Evolutionary conservation across 1,284 basidiomycete species (phyloP).

Genomic region (Rhodotorula sp.): DNA sequence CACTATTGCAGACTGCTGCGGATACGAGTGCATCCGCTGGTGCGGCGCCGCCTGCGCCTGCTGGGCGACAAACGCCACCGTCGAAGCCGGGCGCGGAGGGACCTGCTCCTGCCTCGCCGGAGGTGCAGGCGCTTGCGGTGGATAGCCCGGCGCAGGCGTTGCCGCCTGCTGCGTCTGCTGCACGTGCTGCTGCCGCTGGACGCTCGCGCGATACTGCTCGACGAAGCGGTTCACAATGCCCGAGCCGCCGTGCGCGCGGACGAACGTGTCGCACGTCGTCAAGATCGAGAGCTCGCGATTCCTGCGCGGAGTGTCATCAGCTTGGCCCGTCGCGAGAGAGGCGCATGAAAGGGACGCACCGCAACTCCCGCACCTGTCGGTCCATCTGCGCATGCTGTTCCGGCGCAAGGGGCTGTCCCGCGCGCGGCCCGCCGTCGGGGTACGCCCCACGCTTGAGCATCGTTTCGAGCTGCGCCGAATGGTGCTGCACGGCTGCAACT

Average conservation of each 20-base stretch:
- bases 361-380: no score
- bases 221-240: neutral
- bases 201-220: neutral
- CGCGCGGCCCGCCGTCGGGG: neutral
- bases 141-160: no score
- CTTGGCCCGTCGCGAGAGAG: no score
- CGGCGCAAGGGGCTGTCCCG: neutral
- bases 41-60: neutral
- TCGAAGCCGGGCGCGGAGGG: no score
- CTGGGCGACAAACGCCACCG: no score
- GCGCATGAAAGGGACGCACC: no score
- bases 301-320: neutral
- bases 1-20: no score
- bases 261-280: neutral
- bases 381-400: neutral
- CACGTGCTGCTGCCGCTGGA: neutral
- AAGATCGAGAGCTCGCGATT: constrained; percentile 5
- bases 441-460: neutral
- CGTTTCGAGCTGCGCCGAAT: neutral
- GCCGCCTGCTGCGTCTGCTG: neutral
- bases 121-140: no score
- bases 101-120: no score
- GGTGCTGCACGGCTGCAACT: neutral
- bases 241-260: neutral
- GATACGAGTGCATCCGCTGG: neutral